Base-by-base conservation (phyloP, 2,329 filamentous ascomycete species). In the Sarocladium oryzae region DNA sequence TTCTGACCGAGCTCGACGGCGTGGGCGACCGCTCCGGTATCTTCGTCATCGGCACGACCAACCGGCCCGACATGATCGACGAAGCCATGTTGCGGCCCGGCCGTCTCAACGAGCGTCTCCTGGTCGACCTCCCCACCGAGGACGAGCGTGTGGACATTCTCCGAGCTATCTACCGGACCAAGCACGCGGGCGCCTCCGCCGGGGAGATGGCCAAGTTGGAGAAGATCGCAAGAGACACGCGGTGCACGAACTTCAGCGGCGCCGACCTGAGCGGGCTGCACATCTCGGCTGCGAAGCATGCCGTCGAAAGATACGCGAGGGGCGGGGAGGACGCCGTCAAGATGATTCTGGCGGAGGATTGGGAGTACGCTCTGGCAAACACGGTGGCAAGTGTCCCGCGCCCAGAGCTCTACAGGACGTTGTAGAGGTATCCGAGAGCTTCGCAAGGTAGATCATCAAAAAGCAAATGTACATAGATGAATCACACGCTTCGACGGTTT, bases 1-100 rank as follows among this genome's bases (percentile, higher is more conserved):
- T 99, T 0, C 84, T 99, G 28, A 95, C 93, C 0, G 93, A 99
- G 65, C 80, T 99, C 1, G 93, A 99, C 62, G 93, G 93, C 49
- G 79, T 95, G 6, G 82, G 79, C 55, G 84, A 81, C 57, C 82
- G 93, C 33, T 79, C 84, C 43, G 92, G 92, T 15, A 91, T 99
- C 56, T 97, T 93, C 66, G 86, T 99, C 15, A 89, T 99, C 53
- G 93, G 88, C 21, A 93, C 93, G 0, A 97, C 93, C 2, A 99
- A 99, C 66, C 76, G 93, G 0, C 92, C 92, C 0, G 92, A 97
- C 63, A 95, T 96, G 72, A 97, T 99, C 58, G 93, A 99, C 65
- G 84, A 89, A 2, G 93, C 93, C 1, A 95, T 99, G 82, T 78
- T 97, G 10, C 85, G 93, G 1, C 92, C 93, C 0, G 93, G 93